Evolutionary conservation across 768 basidiomycete species (phyloP).

Genomic region (Boletus reticulatus): DNA sequence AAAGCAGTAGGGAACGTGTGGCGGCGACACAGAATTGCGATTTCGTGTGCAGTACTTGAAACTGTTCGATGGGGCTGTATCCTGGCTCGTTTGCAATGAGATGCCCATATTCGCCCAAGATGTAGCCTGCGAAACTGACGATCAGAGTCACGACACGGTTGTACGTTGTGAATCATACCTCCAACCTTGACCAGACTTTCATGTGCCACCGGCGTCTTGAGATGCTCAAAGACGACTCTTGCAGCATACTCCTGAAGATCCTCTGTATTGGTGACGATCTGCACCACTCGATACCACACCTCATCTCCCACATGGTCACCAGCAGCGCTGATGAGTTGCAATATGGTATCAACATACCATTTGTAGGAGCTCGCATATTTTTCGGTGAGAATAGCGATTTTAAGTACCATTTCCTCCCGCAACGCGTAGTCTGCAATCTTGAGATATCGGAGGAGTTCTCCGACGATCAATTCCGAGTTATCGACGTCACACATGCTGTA

Average conservation of each 20-base stretch:
- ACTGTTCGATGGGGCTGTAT: conserved; percentile 92
- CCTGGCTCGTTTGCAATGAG: conserved; percentile 94
- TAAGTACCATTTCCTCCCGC: conserved; percentile 97
- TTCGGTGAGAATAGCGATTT: conserved; percentile 98
- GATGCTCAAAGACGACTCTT: conserved; percentile 84
- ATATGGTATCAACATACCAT: conserved; percentile 98
- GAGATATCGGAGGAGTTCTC: conserved; percentile 90
- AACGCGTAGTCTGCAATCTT: conserved; percentile 96
- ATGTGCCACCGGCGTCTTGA: conserved; percentile 81
- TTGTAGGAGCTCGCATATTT: conserved; percentile 97
- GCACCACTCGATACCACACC: conserved; percentile 99
- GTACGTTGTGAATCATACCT: conserved; percentile 46
- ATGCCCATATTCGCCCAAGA: conserved; percentile 98
- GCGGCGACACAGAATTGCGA: conserved; percentile 92
- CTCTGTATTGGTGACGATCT: conserved; percentile 98
- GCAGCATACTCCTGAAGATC: conserved; percentile 97
- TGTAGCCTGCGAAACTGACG: conserved; percentile 64
- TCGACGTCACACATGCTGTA: conserved; percentile 99
- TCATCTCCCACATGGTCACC: conserved; percentile 99
- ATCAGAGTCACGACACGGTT: conserved; percentile 9
- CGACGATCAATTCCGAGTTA: conserved; percentile 95
- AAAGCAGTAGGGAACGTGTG: conserved; percentile 88
- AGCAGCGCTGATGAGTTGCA: conserved; percentile 93
- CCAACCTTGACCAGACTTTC: conserved; percentile 96
- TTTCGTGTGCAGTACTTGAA: conserved; percentile 89